Base-by-base conservation (phyloP, 768 basidiomycete species). In the Trametes cinnabarina region DNA sequence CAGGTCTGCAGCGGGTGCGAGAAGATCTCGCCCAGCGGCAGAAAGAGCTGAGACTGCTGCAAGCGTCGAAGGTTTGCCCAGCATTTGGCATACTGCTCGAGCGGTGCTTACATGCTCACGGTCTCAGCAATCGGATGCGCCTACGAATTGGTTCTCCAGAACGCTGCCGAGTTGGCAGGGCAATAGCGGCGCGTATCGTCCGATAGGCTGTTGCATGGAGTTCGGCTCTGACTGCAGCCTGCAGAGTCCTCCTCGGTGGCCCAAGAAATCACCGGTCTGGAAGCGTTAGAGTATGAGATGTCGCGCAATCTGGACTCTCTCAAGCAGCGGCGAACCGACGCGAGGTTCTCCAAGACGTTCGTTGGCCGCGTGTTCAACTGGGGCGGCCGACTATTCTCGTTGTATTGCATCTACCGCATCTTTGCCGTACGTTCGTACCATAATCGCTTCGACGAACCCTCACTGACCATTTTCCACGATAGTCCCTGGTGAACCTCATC, bases 241-340 rank as follows among this genome's bases (percentile, higher is more conserved):
- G 40, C 47, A 80, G 79, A 77, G 46, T 65, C 71, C 12, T 71
- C 63, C 20, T 68, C 73, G 1, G 63, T 80, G 20, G 69, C 72
- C 28, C 83, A 85, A 66, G 88, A 90, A 67, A 65, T 88, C 9
- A 73, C 75, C 32, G 89, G 88, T 0, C 74, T 92, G 4, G 76
- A 86, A 63, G 81, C 86, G 0, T 76, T 92, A 1, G 84, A 88
- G 65, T 78, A 82, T 42, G 81, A 90, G 63, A 89, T 90, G 84
- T 70, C 72, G 37, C 76, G 76, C 25, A 85, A 83, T 58, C 62
- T 89, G 3, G 77, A 81, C 35, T 68, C 70, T 2, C 71, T 88
- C 41, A 79, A 79, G 39, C 73, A 74, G 41, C 75, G 79, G 8
- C 80, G 79, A 19, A 77, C 81, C 35, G 69, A 75, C 25, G 80